Evolutionary conservation across 2,329 filamentous ascomycete genomes (phyloP), one percentile per base, ranked within the genome.

Genomic region (Stylonectria norvegica): DNA sequence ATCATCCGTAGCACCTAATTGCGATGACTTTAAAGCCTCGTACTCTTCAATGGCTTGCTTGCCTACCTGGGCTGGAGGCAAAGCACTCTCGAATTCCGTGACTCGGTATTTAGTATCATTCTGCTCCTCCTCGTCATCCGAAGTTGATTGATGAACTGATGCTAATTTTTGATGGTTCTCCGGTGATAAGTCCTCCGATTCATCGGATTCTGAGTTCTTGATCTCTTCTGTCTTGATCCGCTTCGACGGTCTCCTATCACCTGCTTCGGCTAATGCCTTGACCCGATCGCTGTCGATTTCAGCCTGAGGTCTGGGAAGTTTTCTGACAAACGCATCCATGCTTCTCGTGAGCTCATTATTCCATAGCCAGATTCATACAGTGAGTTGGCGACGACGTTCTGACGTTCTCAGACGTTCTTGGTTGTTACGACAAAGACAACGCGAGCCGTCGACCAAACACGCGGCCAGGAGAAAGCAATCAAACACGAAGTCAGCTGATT

Each of bases 41-140:
- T 95, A 95, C 49, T 87, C 80, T 47, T 85, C 75, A 43, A 95
- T 86, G 3, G 88, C 86, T 43, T 85, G 75, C 52, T 83, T 73
- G 48, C 85, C 83, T 3, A 76, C 77, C 49, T 78, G 70, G 2
- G 91, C 70, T 1, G 75, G 71, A 11, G 87, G 86, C 5, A 95
- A 67, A 5, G 83, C 83, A 47, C 73, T 63, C 52, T 67, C 69
- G n/a, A 66, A 52, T 4, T 61, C 65, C 2, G 63, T 65, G 30
- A 50, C 42, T 23, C 39, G 46, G 27, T 55, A 44, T 8, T 47
- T 31, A 14, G 45, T 43, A n/a, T 42, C 50, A 12, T 41, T 16
- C 20, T 30, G 30, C 14, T 52, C 40, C 10, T 49, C 42, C 32
- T 50, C 43, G 20, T 58, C 47, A 20, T 46, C 34, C 6, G 43